Evolutionary conservation across 345 rosid genomes (phyloP).

Genomic region (Sisymbrium altissimum): DNA sequence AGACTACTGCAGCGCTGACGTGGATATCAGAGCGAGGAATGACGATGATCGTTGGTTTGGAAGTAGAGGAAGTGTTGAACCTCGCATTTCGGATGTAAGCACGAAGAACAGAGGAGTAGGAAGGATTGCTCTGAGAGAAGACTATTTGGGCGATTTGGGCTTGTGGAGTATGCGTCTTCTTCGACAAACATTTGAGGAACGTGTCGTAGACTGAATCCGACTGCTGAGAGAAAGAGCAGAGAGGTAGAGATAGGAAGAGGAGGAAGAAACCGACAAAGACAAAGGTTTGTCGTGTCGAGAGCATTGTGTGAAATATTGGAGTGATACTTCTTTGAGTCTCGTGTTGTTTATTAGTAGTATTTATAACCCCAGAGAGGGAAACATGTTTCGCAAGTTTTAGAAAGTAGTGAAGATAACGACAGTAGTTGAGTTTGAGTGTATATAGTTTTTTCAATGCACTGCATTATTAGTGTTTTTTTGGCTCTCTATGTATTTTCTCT

Average conservation of each 20-base stretch:
- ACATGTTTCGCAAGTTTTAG: neutral
- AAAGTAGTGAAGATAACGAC: neutral
- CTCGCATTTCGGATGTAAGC: conserved; percentile 61
- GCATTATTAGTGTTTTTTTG: no score
- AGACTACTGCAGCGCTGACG: conserved; percentile 52
- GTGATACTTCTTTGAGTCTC: neutral
- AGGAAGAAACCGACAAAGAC: neutral
- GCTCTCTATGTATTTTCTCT: no score
- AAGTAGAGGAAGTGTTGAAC: conserved; percentile 44
- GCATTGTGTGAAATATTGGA: neutral
- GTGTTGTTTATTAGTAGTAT: conserved; percentile 26
- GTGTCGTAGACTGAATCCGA: conserved; percentile 32
- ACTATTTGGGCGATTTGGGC: conserved; percentile 17
- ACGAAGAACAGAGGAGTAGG: conserved; percentile 43
- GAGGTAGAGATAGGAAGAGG: conserved; percentile 11
- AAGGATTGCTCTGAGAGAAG: conserved; percentile 32
- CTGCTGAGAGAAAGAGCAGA: conserved; percentile 7
- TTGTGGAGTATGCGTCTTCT: conserved; percentile 26
- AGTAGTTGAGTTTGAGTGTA: no score
- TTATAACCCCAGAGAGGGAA: conserved; percentile 17
- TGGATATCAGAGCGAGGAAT: conserved; percentile 47
- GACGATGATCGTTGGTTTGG: conserved; percentile 46
- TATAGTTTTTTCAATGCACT: no score
- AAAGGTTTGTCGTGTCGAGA: neutral
- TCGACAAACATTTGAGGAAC: conserved; percentile 42